Conservation (phyloP, 2,329 filamentous ascomycete genomes). For the Coccinonectria pachysandricola region DNA sequence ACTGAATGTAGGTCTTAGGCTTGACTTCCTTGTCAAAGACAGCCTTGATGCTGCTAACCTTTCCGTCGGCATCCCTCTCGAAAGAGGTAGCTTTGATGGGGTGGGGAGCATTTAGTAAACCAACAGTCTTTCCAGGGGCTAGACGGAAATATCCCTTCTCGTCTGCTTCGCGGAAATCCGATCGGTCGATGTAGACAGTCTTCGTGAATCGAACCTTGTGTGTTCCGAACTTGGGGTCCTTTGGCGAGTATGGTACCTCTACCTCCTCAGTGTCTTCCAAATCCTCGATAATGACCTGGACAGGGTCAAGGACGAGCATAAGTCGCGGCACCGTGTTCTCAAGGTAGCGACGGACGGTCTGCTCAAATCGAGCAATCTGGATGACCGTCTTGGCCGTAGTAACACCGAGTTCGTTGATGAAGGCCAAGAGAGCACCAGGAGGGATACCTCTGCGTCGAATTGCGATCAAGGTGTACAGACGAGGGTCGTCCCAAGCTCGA, state of each 20-base stretch:
- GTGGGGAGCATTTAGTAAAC: constrained; percentile 61
- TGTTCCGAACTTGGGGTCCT: constrained; percentile 58
- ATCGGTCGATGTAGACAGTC: constrained; percentile 76
- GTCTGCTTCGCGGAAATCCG: constrained; percentile 68
- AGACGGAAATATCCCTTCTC: constrained; percentile 71
- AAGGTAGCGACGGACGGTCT: constrained; percentile 74
- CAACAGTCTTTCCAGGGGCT: constrained; percentile 66
- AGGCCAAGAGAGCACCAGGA: constrained; percentile 77
- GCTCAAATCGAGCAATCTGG: constrained; percentile 72
- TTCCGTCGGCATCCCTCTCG: constrained; percentile 53
- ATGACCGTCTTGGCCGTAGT: constrained; percentile 75
- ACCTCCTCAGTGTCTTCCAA: constrained; percentile 48
- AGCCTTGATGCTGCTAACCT: constrained; percentile 54
- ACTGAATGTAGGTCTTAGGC: constrained; percentile 81
- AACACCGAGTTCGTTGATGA: constrained; percentile 84
- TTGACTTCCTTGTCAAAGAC: constrained; percentile 59
- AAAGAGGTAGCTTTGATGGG: constrained; percentile 63
- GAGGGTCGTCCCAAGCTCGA: constrained; percentile 81
- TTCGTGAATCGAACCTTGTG: constrained; percentile 57
- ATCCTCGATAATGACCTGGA: constrained; percentile 74
- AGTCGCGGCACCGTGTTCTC: constrained; percentile 80
- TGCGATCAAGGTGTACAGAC: constrained; percentile 78
- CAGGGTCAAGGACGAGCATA: constrained; percentile 80
- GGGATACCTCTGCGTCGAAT: constrained; percentile 78
- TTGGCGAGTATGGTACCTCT: constrained; percentile 71